Base-by-base conservation (phyloP, 2,329 filamentous ascomycete genomes). In the Incumbomyces lentus region DNA sequence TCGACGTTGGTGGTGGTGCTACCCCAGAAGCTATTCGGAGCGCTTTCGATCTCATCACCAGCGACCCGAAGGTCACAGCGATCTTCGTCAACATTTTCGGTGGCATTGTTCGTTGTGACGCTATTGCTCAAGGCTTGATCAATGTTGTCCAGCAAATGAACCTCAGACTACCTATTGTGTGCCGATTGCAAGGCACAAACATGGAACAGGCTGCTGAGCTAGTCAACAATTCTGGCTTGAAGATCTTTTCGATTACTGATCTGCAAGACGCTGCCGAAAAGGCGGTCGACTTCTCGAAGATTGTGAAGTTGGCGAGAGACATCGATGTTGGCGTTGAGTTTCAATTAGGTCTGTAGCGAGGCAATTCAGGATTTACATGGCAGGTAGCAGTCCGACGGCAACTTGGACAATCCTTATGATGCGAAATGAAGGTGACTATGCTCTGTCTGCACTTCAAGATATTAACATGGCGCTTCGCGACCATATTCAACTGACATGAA, bases 51-150 rank as follows among this genome's bases (percentile, higher is more conserved):
- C 85, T 98, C 62, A 98, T 98, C 74, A 98, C 92, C 60, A 92
- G 84, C 70, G 92, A 98, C 69, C 81, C 88, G 64, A 96, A 96
- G 78, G 92, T 98, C 57, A 90, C 89, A 43, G 92, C 92, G 62
- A 92, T 98, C 73, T 98, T 98, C 60, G 92, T 98, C 75, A 98
- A 98, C 80, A 98, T 98, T 69, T 98, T 98, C 65, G 92, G 92
- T 66, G 92, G 92, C 72, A 98, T 98, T 60, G 92, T 98, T 59
- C 82, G 92, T 62, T 98, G 92, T 67, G 92, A 98, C 67, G 88
- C 86, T 62, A 98, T 98, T 65, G 92, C 92, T 57, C 84, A 89
- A 70, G 92, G 92, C 63, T 77, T 98, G 60, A 94, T 98, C 74
- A 83, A 86, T 66, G 94, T 95, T 48, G 92, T 92, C 52, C 79